These are phyloP conservation scores for Phytophthora nicotianae DNA, from an alignment of 352 stramenopile genomes.

Conservation along the genomic window DNA sequence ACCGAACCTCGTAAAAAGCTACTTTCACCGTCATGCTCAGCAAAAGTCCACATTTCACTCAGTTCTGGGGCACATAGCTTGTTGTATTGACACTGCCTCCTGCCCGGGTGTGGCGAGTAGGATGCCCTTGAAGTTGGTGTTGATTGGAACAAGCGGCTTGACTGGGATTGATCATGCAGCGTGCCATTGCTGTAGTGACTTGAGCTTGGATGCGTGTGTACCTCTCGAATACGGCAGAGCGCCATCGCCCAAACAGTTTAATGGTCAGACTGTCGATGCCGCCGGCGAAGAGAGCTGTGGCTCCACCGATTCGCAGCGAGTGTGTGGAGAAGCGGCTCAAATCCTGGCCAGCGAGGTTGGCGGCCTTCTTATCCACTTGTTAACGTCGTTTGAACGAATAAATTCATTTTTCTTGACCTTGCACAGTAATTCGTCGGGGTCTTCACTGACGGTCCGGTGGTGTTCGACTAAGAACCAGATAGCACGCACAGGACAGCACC, in stretches of 20 bases:
- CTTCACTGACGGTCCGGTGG: neutral
- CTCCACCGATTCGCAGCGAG: neutral
- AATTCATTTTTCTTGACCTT: too few relatives aligned
- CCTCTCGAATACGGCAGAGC: neutral
- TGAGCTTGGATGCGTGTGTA: neutral
- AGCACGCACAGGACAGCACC: neutral
- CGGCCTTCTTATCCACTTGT: neutral
- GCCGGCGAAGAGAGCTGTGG: constrained; percentile 8
- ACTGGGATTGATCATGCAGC: too few relatives aligned
- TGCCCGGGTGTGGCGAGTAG: too few relatives aligned
- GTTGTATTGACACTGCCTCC: too few relatives aligned
- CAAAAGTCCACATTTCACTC: too few relatives aligned
- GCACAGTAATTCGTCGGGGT: neutral
- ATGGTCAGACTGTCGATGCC: constrained; percentile 16
- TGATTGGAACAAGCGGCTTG: too few relatives aligned
- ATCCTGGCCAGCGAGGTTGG: neutral
- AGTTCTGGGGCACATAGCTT: too few relatives aligned
- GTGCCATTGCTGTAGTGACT: neutral
- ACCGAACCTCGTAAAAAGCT: too few relatives aligned
- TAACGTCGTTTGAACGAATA: too few relatives aligned
- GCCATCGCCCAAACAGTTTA: constrained; percentile 13
- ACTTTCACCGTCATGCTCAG: too few relatives aligned
- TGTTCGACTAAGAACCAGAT: neutral
- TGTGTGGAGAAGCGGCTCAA: neutral
- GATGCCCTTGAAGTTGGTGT: too few relatives aligned